Evolutionary conservation across 306 rosid genomes (phyloP).

Genomic region (Vigna reflexopilosa): DNA sequence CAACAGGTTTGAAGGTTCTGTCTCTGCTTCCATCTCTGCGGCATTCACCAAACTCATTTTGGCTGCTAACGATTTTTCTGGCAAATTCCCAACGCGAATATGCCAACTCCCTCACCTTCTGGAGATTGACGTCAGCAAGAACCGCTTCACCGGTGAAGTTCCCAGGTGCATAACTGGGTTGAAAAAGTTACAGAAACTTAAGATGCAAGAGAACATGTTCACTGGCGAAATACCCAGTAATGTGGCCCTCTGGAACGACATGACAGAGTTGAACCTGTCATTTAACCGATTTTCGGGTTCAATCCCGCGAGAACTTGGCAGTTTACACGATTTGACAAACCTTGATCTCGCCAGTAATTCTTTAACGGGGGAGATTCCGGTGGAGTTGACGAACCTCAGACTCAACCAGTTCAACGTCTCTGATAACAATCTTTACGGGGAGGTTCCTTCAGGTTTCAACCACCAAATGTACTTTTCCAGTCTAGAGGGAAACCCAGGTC

Average conservation of each 20-base stretch:
- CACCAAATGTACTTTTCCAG: slow-evolving; percentile 46
- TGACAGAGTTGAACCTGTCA: slow-evolving; percentile 70
- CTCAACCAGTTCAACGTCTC: slow-evolving; percentile 71
- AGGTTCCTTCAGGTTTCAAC: slow-evolving; percentile 68
- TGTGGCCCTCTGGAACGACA: slow-evolving; percentile 59
- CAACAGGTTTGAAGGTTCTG: slow-evolving; percentile 63
- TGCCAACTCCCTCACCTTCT: slow-evolving; percentile 56
- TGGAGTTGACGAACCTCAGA: slow-evolving; percentile 62
- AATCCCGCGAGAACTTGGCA: slow-evolving; percentile 69
- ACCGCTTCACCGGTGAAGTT: slow-evolving; percentile 61
- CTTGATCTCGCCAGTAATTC: slow-evolving; percentile 75
- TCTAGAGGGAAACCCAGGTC: slow-evolving; percentile 65
- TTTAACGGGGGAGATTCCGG: slow-evolving; percentile 72
- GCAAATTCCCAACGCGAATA: slow-evolving; percentile 54
- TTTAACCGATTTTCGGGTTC: slow-evolving; percentile 60
- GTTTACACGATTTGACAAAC: slow-evolving; percentile 58
- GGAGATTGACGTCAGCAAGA: slow-evolving; percentile 56
- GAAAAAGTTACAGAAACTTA: slow-evolving; percentile 62
- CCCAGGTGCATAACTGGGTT: slow-evolving; percentile 69
- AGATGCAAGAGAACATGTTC: slow-evolving; percentile 71
- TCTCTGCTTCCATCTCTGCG: slow-evolving; percentile 51
- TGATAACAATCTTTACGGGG: slow-evolving; percentile 60
- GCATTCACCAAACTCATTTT: slow-evolving; percentile 47
- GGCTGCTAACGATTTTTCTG: slow-evolving; percentile 61
- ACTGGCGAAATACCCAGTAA: slow-evolving; percentile 60